Percentiles rank a stretch among this genome's conserved stretches.
phyloP scores from a whole-genome alignment of 148 eudicot genomes.

The Spergularia bocconei region DNA sequence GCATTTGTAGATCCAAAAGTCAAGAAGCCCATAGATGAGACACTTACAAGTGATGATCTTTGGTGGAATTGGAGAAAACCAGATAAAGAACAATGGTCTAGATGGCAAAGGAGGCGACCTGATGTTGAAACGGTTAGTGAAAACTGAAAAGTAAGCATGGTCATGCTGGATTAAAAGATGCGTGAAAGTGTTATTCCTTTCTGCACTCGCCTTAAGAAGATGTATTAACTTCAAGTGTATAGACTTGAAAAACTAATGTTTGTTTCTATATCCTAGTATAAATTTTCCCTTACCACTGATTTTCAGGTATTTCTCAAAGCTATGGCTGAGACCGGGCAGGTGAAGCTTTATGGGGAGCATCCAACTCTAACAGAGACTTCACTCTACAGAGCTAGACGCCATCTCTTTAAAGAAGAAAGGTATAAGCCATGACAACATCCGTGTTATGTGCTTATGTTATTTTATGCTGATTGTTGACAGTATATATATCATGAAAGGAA shows the following conservation, averaged over 20 bases:
- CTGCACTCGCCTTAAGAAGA: neutral
- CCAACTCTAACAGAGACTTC: constrained; percentile 90
- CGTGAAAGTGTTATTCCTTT: neutral
- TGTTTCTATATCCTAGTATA: neutral
- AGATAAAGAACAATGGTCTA: constrained; percentile 83
- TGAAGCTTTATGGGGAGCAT: constrained; percentile 86
- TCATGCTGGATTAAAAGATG: neutral
- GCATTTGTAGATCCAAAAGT: constrained; percentile 79
- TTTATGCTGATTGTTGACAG: neutral
- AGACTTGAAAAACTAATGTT: neutral
- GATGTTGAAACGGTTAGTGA: constrained; percentile 94
- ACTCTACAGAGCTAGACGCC: constrained; percentile 91
- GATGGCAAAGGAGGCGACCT: constrained; percentile 95
- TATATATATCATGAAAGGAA: neutral
- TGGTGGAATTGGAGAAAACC: constrained; percentile 99
- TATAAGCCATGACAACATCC: constrained; percentile 19
- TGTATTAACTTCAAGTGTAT: neutral
- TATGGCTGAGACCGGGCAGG: constrained; percentile 98
- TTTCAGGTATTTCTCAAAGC: constrained; percentile 95
- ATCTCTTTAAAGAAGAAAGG: constrained; percentile 96
- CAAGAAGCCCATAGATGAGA: constrained; percentile 60
- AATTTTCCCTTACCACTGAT: constrained; percentile 6
- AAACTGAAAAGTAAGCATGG: constrained; percentile 22
- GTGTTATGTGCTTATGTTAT: constrained; percentile 3
- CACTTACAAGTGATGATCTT: constrained; percentile 84